Percentiles rank a stretch among this genome's conserved stretches.
These are phyloP conservation scores for Escallonia herrerae DNA, from an alignment of 129 eudicot species.

Conservation along the genomic window DNA sequence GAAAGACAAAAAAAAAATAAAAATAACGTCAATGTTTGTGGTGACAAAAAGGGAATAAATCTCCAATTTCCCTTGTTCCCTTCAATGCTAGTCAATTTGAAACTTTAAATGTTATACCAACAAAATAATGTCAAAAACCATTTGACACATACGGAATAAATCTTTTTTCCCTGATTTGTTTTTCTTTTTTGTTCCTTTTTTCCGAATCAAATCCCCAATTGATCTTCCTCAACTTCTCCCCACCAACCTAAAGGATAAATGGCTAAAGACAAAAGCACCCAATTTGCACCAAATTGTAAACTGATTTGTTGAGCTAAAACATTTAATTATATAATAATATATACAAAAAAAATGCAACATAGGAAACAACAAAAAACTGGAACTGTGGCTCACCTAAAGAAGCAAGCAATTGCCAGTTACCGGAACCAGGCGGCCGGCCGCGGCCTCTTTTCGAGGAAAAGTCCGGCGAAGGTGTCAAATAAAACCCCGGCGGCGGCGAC, in stretches of 20 bases:
- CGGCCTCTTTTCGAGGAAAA: conserved; percentile 48
- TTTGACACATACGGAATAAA: not conserved
- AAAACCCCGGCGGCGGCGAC: conserved; percentile 28
- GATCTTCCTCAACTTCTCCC: not conserved
- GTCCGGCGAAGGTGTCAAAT: conserved; percentile 25
- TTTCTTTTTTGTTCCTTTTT: not conserved
- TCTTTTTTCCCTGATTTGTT: not conserved
- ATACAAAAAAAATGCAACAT: not conserved
- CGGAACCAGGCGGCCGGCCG: conserved; percentile 37
- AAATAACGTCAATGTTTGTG: not conserved
- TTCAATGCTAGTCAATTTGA: too few relatives aligned
- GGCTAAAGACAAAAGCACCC: not conserved
- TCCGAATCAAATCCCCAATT: not conserved
- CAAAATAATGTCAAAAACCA: not conserved
- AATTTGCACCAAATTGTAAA: not conserved
- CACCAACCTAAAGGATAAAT: not conserved
- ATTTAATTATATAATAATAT: not conserved
- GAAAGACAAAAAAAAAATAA: not conserved
- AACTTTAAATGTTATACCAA: not conserved
- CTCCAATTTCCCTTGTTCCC: not conserved
- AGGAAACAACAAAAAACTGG: not conserved
- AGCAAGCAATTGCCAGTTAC: conserved; percentile 39
- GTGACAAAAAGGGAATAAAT: not conserved
- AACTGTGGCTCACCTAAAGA: conserved; percentile 35
- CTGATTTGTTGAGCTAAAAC: conserved; percentile 1